These are phyloP conservation scores for Pseudogymnoascus sp. DNA, from an alignment of 2,329 filamentous ascomycete species.

Conservation along the genomic window DNA sequence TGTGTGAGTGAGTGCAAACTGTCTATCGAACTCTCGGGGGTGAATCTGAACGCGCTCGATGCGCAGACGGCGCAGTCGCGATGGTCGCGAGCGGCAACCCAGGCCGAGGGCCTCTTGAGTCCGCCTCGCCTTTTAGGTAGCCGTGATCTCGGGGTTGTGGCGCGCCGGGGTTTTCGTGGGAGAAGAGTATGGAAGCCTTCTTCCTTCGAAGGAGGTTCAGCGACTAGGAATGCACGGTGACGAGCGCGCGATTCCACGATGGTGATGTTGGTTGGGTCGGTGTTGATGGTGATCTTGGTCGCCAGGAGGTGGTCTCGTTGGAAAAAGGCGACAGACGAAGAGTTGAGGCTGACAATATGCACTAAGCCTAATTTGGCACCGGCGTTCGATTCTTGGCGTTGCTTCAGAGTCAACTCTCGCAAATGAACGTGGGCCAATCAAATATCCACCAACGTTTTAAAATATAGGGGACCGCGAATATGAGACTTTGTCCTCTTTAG, in stretches of 20 bases:
- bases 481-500: not conserved
- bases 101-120: constrained; percentile 24
- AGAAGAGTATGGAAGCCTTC: constrained; percentile 24
- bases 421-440: not conserved
- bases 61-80: constrained; percentile 20
- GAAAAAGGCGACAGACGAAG: constrained; percentile 9
- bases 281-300: constrained; percentile 10
- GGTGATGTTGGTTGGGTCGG: constrained; percentile 16
- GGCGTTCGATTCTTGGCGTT: constrained; percentile 2
- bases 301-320: constrained; percentile 10
- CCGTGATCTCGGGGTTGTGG: not conserved
- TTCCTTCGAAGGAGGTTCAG: constrained; percentile 26
- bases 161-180: constrained; percentile 4
- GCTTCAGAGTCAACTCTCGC: not conserved
- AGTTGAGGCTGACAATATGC: constrained; percentile 26
- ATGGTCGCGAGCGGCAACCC: constrained; percentile 26
- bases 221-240: constrained; percentile 27
- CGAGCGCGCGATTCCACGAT: constrained; percentile 27
- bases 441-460: not conserved
- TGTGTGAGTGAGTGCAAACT: not conserved
- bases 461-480: not conserved
- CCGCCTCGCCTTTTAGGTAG: constrained; percentile 7
- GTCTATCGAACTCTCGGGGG: not conserved
- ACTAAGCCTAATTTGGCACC: constrained; percentile 31
- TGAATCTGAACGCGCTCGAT: constrained; percentile 19